These are phyloP conservation scores for Geotrichum cucujoidarum DNA, from an alignment of 1,139 yeast genomes.

Conservation along the genomic window DNA sequence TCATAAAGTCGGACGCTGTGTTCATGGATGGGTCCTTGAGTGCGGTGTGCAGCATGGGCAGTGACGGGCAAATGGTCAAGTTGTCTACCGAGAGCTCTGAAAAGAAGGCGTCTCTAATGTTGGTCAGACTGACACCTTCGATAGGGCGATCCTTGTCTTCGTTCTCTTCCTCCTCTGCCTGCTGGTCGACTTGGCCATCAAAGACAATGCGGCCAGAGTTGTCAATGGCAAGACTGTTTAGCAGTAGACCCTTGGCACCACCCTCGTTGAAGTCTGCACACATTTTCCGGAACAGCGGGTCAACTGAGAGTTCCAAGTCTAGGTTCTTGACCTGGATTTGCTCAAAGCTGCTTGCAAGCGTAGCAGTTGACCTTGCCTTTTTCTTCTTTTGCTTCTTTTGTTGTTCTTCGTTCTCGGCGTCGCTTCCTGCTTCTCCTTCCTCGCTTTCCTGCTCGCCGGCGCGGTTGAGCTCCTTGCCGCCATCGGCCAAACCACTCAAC, in stretches of 20 bases:
- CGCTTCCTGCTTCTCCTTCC: conserved; percentile 28
- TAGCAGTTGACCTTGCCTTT: conserved; percentile 38
- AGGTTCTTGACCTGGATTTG: conserved; percentile 59
- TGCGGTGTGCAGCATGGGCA: conserved; percentile 52
- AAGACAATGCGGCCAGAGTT: conserved; percentile 57
- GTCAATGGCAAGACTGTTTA: conserved; percentile 65
- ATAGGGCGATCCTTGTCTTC: conserved; percentile 11
- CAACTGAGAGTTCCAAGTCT: conserved; percentile 74
- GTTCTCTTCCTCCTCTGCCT: conserved; percentile 20
- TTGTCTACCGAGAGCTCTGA: conserved; percentile 36
- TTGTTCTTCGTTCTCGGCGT: conserved; percentile 32
- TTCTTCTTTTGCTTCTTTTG: conserved; percentile 27
- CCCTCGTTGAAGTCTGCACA: conserved; percentile 93
- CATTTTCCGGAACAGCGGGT: conserved; percentile 84
- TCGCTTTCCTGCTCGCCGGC: conserved; percentile 20
- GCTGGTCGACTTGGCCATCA: conserved; percentile 41
- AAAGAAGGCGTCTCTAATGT: conserved; percentile 23
- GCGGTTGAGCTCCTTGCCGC: conserved; percentile 23
- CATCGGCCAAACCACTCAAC: conserved; percentile 61
- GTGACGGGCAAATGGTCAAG: conserved; percentile 57
- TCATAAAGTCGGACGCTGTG: conserved; percentile 23
- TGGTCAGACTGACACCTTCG: conserved; percentile 19
- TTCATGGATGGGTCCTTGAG: conserved; percentile 44
- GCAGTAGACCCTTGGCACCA: conserved; percentile 77
- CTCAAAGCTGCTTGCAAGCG: conserved; percentile 51